phyloP scores from a whole-genome alignment of 805 yeast species.

The Kuraishia hungarica region DNA sequence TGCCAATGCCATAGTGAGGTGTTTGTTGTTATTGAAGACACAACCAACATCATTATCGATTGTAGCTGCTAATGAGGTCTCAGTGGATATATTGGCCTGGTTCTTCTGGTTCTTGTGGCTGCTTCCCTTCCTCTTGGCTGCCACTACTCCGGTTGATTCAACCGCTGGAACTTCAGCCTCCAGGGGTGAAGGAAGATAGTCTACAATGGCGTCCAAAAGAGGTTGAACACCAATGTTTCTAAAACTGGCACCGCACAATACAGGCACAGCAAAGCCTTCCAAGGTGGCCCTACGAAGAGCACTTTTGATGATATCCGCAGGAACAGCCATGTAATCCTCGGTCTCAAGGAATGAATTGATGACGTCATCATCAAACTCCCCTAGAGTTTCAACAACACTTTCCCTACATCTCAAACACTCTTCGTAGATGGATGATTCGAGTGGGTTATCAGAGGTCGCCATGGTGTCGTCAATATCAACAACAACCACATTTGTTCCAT shows the following conservation, averaged over 20 bases:
- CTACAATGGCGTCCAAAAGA: conserved; percentile 70
- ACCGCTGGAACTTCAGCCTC: conserved; percentile 55
- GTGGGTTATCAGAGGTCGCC: conserved; percentile 20
- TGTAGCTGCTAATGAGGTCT: conserved; percentile 20
- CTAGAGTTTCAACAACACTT: conserved; percentile 73
- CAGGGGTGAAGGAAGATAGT: conserved; percentile 75
- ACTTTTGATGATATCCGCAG: conserved; percentile 39
- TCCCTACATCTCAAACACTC: conserved; percentile 54
- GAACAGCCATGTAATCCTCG: conserved; percentile 64
- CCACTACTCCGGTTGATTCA: conserved; percentile 4
- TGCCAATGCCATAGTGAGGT: conserved; percentile 70
- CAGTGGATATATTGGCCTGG: not conserved
- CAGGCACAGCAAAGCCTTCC: conserved; percentile 54
- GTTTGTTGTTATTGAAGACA: conserved; percentile 45
- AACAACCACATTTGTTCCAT: not conserved
- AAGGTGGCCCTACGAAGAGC: conserved; percentile 64
- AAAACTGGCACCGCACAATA: conserved; percentile 90
- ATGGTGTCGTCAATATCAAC: conserved; percentile 8
- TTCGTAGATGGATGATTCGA: conserved; percentile 24
- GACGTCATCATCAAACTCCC: conserved; percentile 73
- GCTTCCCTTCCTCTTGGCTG: not conserved
- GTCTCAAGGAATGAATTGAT: conserved; percentile 70
- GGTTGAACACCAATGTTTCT: conserved; percentile 94
- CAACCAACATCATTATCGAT: conserved; percentile 38
- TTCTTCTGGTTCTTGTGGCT: conserved; percentile 4